Conservation (phyloP, 1,139 yeast genomes). For the Taphrina wiesneri region DNA sequence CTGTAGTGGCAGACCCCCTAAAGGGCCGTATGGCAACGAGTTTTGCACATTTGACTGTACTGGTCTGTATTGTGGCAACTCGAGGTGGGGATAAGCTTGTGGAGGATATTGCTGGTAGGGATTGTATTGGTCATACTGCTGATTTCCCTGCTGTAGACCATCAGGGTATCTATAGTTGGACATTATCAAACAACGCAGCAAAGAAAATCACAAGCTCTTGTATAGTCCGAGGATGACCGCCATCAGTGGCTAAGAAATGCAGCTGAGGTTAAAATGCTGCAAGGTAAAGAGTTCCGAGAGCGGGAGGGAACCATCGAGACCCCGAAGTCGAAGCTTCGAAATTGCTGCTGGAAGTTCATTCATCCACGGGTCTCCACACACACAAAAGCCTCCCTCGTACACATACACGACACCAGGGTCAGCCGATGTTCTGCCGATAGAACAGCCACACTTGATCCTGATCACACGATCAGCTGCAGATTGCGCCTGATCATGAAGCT, state of each 20-base stretch:
- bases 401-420: not conserved
- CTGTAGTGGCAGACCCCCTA: not conserved
- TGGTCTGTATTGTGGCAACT: not conserved
- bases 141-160: not conserved
- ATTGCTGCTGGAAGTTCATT: not conserved
- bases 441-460: not conserved
- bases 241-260: no score
- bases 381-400: not conserved
- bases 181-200: not conserved
- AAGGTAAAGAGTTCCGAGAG: no score
- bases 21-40: not conserved
- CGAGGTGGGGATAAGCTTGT: conserved; percentile 9
- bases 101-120: conserved; percentile 16
- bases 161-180: conserved; percentile 6
- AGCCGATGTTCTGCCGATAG: not conserved
- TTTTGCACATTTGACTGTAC: not conserved
- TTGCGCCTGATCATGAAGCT: no score
- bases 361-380: not conserved
- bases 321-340: no score
- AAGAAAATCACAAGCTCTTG: not conserved
- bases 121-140: conserved; percentile 3
- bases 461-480: no score
- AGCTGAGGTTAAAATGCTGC: no score
- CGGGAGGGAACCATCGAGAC: not conserved
- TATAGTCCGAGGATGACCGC: not conserved